A percentile compares a stretch with the other conserved stretches of the same genome.
phyloP scores from a whole-genome alignment of 495 filamentous ascomycete species.

The Hypoxylon fragiforme region DNA sequence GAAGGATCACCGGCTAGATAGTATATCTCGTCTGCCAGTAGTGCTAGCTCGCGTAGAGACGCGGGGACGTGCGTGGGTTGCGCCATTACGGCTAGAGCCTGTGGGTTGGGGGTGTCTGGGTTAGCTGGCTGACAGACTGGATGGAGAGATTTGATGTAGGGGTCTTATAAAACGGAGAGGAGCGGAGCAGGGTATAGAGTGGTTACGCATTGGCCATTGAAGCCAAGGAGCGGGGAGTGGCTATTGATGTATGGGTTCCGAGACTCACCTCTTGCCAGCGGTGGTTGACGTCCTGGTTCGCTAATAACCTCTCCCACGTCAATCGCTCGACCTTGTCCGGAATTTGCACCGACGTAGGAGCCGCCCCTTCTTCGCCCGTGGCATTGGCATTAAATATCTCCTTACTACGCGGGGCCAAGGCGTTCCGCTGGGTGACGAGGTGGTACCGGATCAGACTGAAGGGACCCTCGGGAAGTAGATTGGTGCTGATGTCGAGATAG shows the following conservation, averaged over 20 bases:
- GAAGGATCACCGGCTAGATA: slow-evolving; percentile 78
- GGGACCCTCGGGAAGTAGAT: slow-evolving; percentile 74
- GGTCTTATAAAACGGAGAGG: background rate
- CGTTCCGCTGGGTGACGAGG: slow-evolving; percentile 64
- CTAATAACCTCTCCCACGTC: slow-evolving; percentile 70
- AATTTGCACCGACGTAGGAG: slow-evolving; percentile 40
- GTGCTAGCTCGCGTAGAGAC: slow-evolving; percentile 77
- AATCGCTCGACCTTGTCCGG: slow-evolving; percentile 62
- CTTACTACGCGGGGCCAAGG: slow-evolving; percentile 39
- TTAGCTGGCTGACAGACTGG: background rate
- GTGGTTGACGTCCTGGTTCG: slow-evolving; percentile 68
- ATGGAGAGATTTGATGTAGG: background rate
- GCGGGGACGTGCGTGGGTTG: slow-evolving; percentile 72
- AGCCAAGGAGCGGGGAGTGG: background rate
- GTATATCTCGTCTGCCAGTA: slow-evolving; percentile 84
- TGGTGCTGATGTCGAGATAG: slow-evolving; percentile 83
- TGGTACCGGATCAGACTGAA: slow-evolving; percentile 86
- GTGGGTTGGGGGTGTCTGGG: background rate
- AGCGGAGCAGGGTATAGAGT: background rate
- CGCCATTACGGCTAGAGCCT: slow-evolving; percentile 91
- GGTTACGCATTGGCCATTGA: background rate
- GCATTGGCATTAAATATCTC: slow-evolving; percentile 30
- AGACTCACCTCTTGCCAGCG: slow-evolving; percentile 86
- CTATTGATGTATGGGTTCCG: too few species aligned
- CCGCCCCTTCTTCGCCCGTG: slow-evolving; percentile 25